Conservation (phyloP, 2,329 filamentous ascomycete species). For the Clonostachys byssicola region DNA sequence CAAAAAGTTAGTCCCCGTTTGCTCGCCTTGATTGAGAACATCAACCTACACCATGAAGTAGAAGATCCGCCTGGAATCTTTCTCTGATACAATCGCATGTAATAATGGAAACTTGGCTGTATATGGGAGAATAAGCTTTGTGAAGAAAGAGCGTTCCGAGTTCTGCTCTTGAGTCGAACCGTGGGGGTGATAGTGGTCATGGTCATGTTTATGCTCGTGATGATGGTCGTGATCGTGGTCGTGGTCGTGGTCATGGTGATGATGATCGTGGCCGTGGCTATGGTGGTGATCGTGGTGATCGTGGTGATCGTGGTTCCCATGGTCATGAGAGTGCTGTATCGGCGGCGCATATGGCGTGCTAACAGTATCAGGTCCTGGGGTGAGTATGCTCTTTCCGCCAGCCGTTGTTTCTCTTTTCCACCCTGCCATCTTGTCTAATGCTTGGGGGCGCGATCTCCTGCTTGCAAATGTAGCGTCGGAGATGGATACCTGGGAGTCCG, state of each 20-base stretch:
- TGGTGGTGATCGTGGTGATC: conserved; percentile 22
- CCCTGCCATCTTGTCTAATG: conserved; percentile 26
- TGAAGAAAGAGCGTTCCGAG: conserved; percentile 61
- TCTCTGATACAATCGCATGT: conserved; percentile 82
- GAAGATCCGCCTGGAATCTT: conserved; percentile 90
- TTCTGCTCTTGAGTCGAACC: conserved; percentile 31
- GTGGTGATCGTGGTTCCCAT: conserved; percentile 11
- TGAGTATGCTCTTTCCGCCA: conserved; percentile 32
- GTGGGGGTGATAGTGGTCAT: conserved; percentile 13
- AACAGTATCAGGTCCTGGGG: conserved; percentile 19
- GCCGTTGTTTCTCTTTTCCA: conserved; percentile 35
- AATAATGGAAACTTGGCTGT: conserved; percentile 72
- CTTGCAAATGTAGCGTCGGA: conserved; percentile 4
- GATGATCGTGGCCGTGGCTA: conserved; percentile 17
- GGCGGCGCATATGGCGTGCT: conserved; percentile 19
- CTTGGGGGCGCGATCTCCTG: conserved; percentile 14
- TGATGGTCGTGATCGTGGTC: conserved; percentile 13
- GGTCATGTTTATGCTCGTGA: conserved; percentile 19
- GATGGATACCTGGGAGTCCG: conserved; percentile 14
- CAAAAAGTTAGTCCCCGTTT: conserved; percentile 4
- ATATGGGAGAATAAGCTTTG: conserved; percentile 65
- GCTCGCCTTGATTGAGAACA: not conserved
- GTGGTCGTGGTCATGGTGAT: conserved; percentile 7
- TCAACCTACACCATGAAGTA: conserved; percentile 84
- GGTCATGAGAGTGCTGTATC: conserved; percentile 7